These are phyloP conservation scores for Lunularia cruciata DNA, from an alignment of 225 moss, liverwort and hornwort species.

Conservation along the genomic window DNA sequence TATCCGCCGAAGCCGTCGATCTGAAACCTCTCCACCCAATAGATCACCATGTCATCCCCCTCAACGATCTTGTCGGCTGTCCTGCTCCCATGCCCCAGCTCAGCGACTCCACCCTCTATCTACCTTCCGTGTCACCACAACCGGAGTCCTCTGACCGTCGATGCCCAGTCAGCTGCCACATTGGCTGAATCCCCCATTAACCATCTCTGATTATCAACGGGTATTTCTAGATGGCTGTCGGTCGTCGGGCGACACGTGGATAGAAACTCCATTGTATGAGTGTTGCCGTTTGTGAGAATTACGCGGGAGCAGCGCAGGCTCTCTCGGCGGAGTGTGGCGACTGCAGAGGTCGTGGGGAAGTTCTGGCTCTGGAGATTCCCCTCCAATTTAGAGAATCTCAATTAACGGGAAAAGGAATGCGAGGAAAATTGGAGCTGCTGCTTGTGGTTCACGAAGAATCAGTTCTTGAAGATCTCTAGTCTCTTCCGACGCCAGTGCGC, in stretches of 20 bases:
- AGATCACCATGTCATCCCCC: neutral
- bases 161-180: neutral
- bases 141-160: neutral
- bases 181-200: neutral
- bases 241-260: neutral
- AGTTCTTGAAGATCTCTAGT: neutral
- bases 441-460: neutral
- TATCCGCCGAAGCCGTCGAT: conserved; percentile 7
- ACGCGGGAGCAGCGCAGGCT: conserved; percentile 14
- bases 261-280: neutral
- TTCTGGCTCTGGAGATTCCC: neutral
- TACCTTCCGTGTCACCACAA: neutral
- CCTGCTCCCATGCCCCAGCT: neutral
- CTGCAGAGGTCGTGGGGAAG: neutral
- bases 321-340: conserved; percentile 7
- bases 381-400: neutral
- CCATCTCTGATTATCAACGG: neutral
- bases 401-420: neutral
- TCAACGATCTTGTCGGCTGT: neutral
- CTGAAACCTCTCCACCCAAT: no score
- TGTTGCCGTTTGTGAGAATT: conserved; percentile 9
- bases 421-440: neutral
- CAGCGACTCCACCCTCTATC: neutral
- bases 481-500: neutral
- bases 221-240: neutral